Evolutionary conservation across 1,139 yeast genomes (phyloP).

Genomic region (Geotrichum macrosporum): DNA sequence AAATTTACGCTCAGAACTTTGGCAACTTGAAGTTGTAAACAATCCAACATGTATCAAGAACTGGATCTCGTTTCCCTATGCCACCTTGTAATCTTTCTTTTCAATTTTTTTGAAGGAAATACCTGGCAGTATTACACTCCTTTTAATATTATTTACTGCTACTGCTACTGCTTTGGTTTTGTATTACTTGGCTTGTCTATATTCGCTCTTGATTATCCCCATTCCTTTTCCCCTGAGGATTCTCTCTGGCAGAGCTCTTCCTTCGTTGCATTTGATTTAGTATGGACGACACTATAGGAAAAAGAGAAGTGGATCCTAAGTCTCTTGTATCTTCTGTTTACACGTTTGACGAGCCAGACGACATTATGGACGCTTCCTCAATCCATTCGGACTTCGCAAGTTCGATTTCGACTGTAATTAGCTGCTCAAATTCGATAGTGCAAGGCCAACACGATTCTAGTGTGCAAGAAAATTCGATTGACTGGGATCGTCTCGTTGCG

Average conservation of each 20-base stretch:
- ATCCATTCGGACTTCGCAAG: constrained; percentile 10
- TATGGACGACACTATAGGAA: too few relatives aligned
- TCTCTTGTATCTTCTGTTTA: constrained; percentile 10
- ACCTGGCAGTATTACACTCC: neutral
- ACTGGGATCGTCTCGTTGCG: constrained; percentile 18
- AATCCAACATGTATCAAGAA: too few relatives aligned
- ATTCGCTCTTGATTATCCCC: too few relatives aligned
- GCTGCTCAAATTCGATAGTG: constrained; percentile 2
- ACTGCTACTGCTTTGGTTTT: neutral
- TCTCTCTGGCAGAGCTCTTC: constrained; percentile 21
- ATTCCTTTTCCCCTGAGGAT: too few relatives aligned
- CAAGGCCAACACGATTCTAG: too few relatives aligned
- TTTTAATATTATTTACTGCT: neutral
- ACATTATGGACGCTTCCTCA: constrained; percentile 15
- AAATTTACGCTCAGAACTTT: too few relatives aligned
- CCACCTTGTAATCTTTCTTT: too few relatives aligned
- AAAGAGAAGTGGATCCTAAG: too few relatives aligned
- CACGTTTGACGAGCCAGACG: constrained; percentile 12
- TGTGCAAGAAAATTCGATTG: neutral
- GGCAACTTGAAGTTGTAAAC: too few relatives aligned
- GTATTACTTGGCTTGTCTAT: neutral
- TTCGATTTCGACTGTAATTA: constrained; percentile 7
- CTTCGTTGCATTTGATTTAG: neutral
- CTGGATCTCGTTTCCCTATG: too few relatives aligned
- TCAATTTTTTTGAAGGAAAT: too few relatives aligned